Evolutionary conservation across 352 stramenopile species (phyloP).

Genomic region (Pythium sukuiense): DNA sequence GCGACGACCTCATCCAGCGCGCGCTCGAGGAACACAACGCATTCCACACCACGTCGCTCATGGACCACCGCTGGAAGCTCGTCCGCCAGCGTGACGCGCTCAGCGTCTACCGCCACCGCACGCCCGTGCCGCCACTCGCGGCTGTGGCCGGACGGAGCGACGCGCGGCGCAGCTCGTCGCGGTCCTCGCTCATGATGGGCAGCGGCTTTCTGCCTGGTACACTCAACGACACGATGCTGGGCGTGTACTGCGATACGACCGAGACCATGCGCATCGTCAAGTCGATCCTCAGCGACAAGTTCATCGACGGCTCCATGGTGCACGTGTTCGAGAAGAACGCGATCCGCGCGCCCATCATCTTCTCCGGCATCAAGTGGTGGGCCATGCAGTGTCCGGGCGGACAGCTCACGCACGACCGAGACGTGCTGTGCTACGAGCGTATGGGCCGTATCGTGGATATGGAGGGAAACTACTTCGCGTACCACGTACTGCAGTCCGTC

Average conservation of each 20-base stretch:
- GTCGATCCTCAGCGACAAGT: slow-evolving; percentile 46
- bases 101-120: slow-evolving; percentile 51
- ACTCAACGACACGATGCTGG: slow-evolving; percentile 53
- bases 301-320: slow-evolving; percentile 54
- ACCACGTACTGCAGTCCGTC: slow-evolving; percentile 61
- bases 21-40: slow-evolving; percentile 52
- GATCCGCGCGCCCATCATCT: slow-evolving; percentile 46
- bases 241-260: slow-evolving; percentile 51
- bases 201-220: slow-evolving; percentile 58
- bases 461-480: slow-evolving; percentile 55
- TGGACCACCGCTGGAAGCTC: slow-evolving; percentile 51
- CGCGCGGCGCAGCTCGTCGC: slow-evolving; percentile 15
- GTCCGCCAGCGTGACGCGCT: slow-evolving; percentile 55
- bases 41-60: slow-evolving; percentile 43
- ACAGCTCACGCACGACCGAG: slow-evolving; percentile 54
- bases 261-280: slow-evolving; percentile 51
- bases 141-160: not conserved
- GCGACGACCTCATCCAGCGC: slow-evolving; percentile 61
- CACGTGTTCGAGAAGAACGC: slow-evolving; percentile 58
- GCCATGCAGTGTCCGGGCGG: slow-evolving; percentile 45
- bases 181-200: slow-evolving; percentile 48
- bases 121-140: slow-evolving; percentile 17
- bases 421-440: slow-evolving; percentile 55
- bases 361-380: slow-evolving; percentile 67
- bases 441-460: slow-evolving; percentile 64